These are phyloP conservation scores for Metschnikowia reukaufii DNA, from an alignment of 805 yeast genomes.

Conservation along the genomic window DNA sequence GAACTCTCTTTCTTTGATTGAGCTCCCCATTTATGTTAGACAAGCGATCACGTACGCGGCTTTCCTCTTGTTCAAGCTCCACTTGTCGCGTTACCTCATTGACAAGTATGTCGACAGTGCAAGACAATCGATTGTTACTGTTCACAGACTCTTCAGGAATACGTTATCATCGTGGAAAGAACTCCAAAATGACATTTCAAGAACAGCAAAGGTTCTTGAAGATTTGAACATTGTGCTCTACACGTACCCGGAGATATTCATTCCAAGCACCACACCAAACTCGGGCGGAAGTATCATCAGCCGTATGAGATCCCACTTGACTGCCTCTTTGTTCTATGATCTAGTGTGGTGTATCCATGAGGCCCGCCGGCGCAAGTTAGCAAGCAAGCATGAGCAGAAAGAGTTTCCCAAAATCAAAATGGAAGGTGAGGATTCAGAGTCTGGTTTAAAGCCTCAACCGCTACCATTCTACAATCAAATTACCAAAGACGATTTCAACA, in stretches of 20 bases:
- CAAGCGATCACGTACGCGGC: slow-evolving; percentile 85
- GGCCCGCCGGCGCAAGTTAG: slow-evolving; percentile 67
- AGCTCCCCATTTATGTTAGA: slow-evolving; percentile 81
- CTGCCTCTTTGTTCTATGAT: slow-evolving; percentile 89
- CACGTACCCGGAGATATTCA: slow-evolving; percentile 81
- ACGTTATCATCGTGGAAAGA: slow-evolving; percentile 90
- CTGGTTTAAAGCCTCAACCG: slow-evolving; percentile 54
- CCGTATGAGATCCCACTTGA: slow-evolving; percentile 87
- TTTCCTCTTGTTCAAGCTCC: slow-evolving; percentile 74
- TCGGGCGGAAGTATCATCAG: slow-evolving; percentile 56
- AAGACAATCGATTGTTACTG: slow-evolving; percentile 90
- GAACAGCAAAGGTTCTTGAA: slow-evolving; percentile 89
- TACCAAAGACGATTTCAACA: slow-evolving; percentile 82
- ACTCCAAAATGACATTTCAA: slow-evolving; percentile 83
- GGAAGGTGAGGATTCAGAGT: slow-evolving; percentile 8
- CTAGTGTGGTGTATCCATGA: slow-evolving; percentile 94
- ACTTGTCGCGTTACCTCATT: slow-evolving; percentile 69
- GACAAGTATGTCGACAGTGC: slow-evolving; percentile 83
- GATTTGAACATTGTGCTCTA: slow-evolving; percentile 83
- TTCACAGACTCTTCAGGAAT: slow-evolving; percentile 82
- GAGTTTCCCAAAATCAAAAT: slow-evolving; percentile 6
- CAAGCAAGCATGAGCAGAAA: slow-evolving; percentile 28
- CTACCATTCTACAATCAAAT: slow-evolving; percentile 89
- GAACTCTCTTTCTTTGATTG: slow-evolving; percentile 69
- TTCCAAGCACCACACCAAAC: slow-evolving; percentile 25